Evolutionary conservation across 192 early-diverging fungal genomes (phyloP).

Genomic region (Pilobolus umbonatus): DNA sequence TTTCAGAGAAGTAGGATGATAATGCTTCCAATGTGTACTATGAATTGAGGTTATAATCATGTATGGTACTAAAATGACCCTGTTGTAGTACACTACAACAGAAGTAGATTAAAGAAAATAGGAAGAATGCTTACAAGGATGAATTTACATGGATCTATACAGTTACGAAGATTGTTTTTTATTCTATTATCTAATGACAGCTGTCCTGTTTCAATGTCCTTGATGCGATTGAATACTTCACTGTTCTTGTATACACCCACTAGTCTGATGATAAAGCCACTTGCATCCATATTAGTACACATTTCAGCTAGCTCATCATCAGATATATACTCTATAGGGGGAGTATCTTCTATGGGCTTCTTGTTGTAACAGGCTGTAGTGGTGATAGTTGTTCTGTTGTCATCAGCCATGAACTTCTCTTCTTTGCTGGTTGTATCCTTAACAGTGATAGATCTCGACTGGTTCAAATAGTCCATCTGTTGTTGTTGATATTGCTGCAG

Average conservation of each 20-base stretch:
- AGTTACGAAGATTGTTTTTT: constrained; percentile 7
- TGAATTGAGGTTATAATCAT: neutral
- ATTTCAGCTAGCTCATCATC: constrained; percentile 9
- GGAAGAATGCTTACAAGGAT: constrained; percentile 14
- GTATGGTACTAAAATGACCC: too few relatives aligned
- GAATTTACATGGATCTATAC: constrained; percentile 17
- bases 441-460: too few relatives aligned
- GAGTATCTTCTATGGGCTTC: neutral
- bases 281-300: constrained; percentile 8
- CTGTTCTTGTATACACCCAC: constrained; percentile 15
- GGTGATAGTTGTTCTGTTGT: too few relatives aligned
- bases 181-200: constrained; percentile 11
- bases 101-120: neutral
- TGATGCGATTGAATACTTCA: constrained; percentile 14
- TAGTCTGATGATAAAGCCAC: neutral
- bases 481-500: too few relatives aligned
- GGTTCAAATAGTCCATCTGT: too few relatives aligned
- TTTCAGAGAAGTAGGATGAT: constrained; percentile 5
- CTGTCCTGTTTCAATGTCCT: constrained; percentile 12
- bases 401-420: too few relatives aligned
- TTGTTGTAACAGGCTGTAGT: too few relatives aligned
- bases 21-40: neutral
- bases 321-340: constrained; percentile 1
- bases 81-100: neutral
- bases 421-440: too few relatives aligned